Conservation (phyloP, 2,329 filamentous ascomycete species). For the Nothomitra cinnamomea region DNA sequence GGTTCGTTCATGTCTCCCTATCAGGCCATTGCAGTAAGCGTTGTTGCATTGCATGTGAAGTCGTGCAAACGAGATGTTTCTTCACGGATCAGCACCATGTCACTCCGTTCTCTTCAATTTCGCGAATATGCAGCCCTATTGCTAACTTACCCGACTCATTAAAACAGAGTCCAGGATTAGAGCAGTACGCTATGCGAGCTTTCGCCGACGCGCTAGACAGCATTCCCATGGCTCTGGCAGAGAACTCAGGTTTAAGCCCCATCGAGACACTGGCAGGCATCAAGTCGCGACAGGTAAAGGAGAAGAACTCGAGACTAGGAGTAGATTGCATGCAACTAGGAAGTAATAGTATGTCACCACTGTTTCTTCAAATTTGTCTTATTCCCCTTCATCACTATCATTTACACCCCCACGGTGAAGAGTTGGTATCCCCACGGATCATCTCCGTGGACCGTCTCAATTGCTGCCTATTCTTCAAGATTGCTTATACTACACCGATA, state of each 20-base stretch:
- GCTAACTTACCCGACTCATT: neutral
- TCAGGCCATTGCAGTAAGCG: too few species aligned
- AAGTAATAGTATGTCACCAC: slow-evolving; percentile 48
- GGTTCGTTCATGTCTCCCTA: slow-evolving; percentile 20
- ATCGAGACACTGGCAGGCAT: slow-evolving; percentile 90
- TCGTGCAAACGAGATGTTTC: neutral
- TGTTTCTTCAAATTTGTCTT: neutral
- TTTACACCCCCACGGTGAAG: neutral
- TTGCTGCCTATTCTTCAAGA: neutral
- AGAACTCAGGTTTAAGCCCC: slow-evolving; percentile 91
- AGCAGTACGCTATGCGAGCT: slow-evolving; percentile 97
- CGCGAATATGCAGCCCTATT: slow-evolving; percentile 5
- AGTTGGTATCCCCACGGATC: neutral
- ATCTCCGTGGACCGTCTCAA: slow-evolving; percentile 4
- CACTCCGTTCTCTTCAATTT: slow-evolving; percentile 1
- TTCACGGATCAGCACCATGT: neutral
- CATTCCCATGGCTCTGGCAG: slow-evolving; percentile 86
- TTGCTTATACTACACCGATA: neutral
- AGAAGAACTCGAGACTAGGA: slow-evolving; percentile 60
- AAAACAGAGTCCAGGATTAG: slow-evolving; percentile 66
- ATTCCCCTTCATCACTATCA: neutral
- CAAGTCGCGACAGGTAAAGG: slow-evolving; percentile 93
- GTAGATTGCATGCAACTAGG: slow-evolving; percentile 97
- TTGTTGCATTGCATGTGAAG: neutral
- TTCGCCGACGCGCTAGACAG: slow-evolving; percentile 90